A percentile compares a stretch with the other conserved stretches of the same genome.
phyloP scores from a whole-genome alignment of 352 stramenopile genomes.

The Globisporangium canariense region DNA sequence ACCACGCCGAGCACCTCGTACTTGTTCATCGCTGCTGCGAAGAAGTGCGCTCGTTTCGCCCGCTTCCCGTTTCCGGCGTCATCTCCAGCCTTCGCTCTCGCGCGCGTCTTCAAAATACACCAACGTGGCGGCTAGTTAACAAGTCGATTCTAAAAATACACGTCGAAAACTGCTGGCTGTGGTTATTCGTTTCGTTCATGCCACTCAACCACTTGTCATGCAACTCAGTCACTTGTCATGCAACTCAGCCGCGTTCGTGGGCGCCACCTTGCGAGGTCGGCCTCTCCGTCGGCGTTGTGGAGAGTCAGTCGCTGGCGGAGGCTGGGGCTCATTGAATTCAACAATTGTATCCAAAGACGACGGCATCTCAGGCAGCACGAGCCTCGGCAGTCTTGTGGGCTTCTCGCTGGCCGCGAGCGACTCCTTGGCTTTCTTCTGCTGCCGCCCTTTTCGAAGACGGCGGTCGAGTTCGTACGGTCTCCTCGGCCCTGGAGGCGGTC shows the following conservation, averaged over 20 bases:
- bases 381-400: too few species aligned
- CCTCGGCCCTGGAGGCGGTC: background rate
- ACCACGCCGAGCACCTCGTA: constrained; percentile 93
- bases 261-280: constrained; percentile 7
- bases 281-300: background rate
- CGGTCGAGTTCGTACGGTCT: too few species aligned
- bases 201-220: background rate
- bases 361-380: too few species aligned
- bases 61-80: constrained; percentile 3
- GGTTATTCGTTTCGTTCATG: constrained; percentile 4
- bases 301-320: too few species aligned
- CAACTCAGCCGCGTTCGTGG: background rate
- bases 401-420: background rate
- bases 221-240: background rate
- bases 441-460: background rate
- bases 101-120: background rate
- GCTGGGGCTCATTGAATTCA: too few species aligned
- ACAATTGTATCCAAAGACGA: too few species aligned
- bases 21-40: constrained; percentile 87
- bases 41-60: background rate
- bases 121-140: background rate
- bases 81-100: constrained; percentile 4
- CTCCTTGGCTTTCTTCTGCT: background rate
- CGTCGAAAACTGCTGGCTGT: background rate
- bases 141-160: background rate